Conservation (phyloP, 2,329 filamentous ascomycete species). For the Passalora sequoiae region DNA sequence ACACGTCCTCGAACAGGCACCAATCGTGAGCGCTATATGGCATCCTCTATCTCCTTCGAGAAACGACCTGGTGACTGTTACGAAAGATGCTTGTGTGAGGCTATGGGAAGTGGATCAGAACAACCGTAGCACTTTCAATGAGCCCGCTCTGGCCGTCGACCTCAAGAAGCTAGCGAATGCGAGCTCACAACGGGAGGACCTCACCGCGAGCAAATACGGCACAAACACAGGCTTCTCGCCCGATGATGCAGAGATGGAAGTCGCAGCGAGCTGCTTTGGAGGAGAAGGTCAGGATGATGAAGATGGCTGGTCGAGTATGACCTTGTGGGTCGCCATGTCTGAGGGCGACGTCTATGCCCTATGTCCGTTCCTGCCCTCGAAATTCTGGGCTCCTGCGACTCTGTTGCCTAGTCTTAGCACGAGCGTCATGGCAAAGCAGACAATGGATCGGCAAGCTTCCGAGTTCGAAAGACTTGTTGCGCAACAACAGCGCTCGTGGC, state of each 20-base stretch:
- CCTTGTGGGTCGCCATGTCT: slow-evolving; percentile 92
- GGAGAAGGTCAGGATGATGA: slow-evolving; percentile 57
- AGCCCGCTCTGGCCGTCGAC: slow-evolving; percentile 77
- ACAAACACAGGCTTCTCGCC: slow-evolving; percentile 80
- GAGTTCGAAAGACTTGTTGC: slow-evolving; percentile 42
- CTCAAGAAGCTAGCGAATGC: slow-evolving; percentile 84
- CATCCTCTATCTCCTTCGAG: slow-evolving; percentile 83
- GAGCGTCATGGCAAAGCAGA: slow-evolving; percentile 69
- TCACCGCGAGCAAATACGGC: slow-evolving; percentile 67
- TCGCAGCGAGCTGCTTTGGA: slow-evolving; percentile 84
- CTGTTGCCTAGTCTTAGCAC: slow-evolving; percentile 78
- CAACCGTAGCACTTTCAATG: slow-evolving; percentile 81
- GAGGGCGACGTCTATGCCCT: slow-evolving; percentile 90
- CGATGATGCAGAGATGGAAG: slow-evolving; percentile 88
- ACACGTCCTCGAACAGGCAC: slow-evolving; percentile 79
- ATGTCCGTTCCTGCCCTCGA: slow-evolving; percentile 80
- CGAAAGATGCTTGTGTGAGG: slow-evolving; percentile 78
- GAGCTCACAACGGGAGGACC: slow-evolving; percentile 73
- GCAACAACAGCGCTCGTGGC: slow-evolving; percentile 57
- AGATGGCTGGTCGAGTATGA: slow-evolving; percentile 85
- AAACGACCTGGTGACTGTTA: slow-evolving; percentile 79
- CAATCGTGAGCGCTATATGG: slow-evolving; percentile 79
- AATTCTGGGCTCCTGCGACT: slow-evolving; percentile 69
- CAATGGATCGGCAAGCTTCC: slow-evolving; percentile 38
- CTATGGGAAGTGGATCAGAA: slow-evolving; percentile 84